phyloP scores from a whole-genome alignment of 805 yeast species.

The Kurtzmaniella cleridarum region DNA sequence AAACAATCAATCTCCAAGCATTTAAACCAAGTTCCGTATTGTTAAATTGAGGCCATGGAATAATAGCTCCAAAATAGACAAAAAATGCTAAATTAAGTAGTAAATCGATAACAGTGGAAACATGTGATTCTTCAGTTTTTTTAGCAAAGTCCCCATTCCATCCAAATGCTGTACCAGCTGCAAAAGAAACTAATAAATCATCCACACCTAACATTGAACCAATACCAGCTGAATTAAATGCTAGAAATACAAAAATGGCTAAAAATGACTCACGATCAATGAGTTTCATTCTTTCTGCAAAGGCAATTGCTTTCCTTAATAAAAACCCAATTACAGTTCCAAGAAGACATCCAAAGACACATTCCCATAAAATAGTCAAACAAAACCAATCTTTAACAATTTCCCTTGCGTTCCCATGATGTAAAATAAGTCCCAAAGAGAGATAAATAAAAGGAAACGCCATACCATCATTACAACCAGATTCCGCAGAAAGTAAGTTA shows the following conservation, averaged over 20 bases:
- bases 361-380: slow-evolving; percentile 73
- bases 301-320: slow-evolving; percentile 66
- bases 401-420: slow-evolving; percentile 57
- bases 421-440: slow-evolving; percentile 62
- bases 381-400: slow-evolving; percentile 79
- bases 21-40: slow-evolving; percentile 53
- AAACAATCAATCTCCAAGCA: slow-evolving; percentile 73
- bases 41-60: slow-evolving; percentile 84
- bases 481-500: slow-evolving; percentile 76
- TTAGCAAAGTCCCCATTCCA: slow-evolving; percentile 90
- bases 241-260: slow-evolving; percentile 75
- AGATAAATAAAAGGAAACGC: slow-evolving; percentile 85
- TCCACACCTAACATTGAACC: slow-evolving; percentile 87
- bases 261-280: slow-evolving; percentile 88
- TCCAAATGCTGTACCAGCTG: slow-evolving; percentile 90
- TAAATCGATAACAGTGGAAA: slow-evolving; percentile 85
- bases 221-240: slow-evolving; percentile 82
- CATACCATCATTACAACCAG: slow-evolving; percentile 93
- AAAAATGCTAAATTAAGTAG: slow-evolving; percentile 79
- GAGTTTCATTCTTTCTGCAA: slow-evolving; percentile 61
- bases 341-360: slow-evolving; percentile 69
- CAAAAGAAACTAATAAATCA: slow-evolving; percentile 81
- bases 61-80: slow-evolving; percentile 83
- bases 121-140: slow-evolving; percentile 79
- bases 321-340: slow-evolving; percentile 70